A percentile compares a stretch with the other conserved stretches of the same genome.
phyloP scores from a whole-genome alignment of 441 rosid species.

The Euphorbia celastroides region DNA sequence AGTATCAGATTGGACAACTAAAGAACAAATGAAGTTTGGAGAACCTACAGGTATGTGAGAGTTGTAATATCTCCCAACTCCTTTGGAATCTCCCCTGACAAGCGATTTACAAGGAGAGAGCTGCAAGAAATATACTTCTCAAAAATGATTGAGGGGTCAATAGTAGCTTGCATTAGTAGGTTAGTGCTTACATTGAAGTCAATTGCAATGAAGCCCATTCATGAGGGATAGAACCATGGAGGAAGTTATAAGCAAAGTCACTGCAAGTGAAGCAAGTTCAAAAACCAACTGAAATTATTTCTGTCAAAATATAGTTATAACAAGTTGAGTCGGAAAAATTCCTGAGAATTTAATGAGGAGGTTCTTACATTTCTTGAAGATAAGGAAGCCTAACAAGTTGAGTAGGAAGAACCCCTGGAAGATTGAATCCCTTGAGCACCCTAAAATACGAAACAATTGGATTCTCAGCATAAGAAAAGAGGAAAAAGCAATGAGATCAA shows the following conservation, averaged over 20 bases:
- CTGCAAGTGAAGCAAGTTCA: constrained; percentile 26
- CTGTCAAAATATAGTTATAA: neutral
- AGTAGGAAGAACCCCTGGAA: constrained; percentile 79
- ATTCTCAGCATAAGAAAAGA: neutral
- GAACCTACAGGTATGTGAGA: constrained; percentile 66
- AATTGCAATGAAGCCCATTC: constrained; percentile 56
- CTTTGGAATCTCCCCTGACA: constrained; percentile 77
- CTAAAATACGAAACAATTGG: constrained; percentile 28
- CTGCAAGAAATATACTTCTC: constrained; percentile 34
- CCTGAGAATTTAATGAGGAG: constrained; percentile 4
- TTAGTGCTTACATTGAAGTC: constrained; percentile 26
- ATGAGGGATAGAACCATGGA: constrained; percentile 60
- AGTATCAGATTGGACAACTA: too few species aligned
- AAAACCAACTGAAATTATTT: neutral
- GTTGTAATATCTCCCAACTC: constrained; percentile 52
- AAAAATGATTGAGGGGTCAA: constrained; percentile 1
- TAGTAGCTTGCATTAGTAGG: constrained; percentile 7
- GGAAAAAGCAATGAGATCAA: constrained; percentile 4
- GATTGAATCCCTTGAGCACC: constrained; percentile 53
- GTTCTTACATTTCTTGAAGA: constrained; percentile 59
- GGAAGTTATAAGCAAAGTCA: constrained; percentile 75
- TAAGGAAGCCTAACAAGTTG: constrained; percentile 62
- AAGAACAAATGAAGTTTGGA: constrained; percentile 15
- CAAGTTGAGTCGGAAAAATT: neutral
- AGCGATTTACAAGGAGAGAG: constrained; percentile 63